Base-by-base conservation (phyloP, 345 rosid genomes). In the Nephelium lappaceum region DNA sequence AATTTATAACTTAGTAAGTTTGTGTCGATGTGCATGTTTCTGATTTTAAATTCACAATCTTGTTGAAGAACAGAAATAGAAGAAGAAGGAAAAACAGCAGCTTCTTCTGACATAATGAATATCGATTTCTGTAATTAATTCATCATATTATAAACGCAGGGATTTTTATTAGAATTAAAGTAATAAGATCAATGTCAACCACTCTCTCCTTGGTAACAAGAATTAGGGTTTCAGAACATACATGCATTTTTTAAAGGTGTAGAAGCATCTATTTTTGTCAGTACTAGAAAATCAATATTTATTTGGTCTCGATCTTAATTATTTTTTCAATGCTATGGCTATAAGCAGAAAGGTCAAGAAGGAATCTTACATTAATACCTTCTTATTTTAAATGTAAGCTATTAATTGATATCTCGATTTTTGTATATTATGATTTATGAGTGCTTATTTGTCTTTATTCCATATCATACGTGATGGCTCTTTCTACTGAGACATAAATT, bases 321-420 rank as follows among this genome's bases (percentile, higher is more conserved):
- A 70, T 65, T 76, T 84, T 80, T 45, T 73, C 82, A 3, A 80
- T 62, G 81, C 25, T 51, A 70, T 60, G 8, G 67, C 47, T 61
- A 67, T 71, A 58, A 47, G 64, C 21, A 23, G 75, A 71, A 60
- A 76, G 76, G 61, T 63, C 80, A 68, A 80, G 77, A 73, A 51
- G 75, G 83, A 81, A 81, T 83, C 86, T 81, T 81, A 67, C 78
- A 69, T 85, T 83, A 85, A 72, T 69, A 83, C 78, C 83, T 72
- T 49, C 27, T 6, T 74, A 27, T 36, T 51, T 16, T 58, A 19
- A 19, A 8, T 41, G 57, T 69, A 66, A 61, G 9, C 9, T 31
- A 21, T 27, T n/a, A n/a, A n/a, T 24, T 65, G 8, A 58, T 58
- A 18, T 58, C 72, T 65, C 41, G 45, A 57, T 57, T 21, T 57